phyloP scores from a whole-genome alignment of 208 protist genomes.

The Acanthamoeba triangularis region DNA sequence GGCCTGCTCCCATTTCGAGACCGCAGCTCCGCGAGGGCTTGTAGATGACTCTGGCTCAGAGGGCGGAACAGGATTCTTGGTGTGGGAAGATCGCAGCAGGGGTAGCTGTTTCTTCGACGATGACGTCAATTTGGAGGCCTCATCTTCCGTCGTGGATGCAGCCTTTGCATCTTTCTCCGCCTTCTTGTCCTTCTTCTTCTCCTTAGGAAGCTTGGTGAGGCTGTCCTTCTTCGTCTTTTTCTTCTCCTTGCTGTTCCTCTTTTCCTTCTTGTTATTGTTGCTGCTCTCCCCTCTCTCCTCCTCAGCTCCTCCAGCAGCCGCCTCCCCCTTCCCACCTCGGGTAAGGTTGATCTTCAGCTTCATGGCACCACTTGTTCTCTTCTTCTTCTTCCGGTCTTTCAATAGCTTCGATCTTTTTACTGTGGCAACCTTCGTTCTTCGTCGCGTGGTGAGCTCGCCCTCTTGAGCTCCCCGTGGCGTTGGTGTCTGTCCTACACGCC shows the following conservation, averaged over 20 bases:
- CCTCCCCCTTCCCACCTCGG: not conserved
- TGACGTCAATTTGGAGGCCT: not conserved
- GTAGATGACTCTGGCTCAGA: not conserved
- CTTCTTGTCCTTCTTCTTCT: not conserved
- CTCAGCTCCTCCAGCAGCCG: no score
- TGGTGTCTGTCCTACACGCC: no score
- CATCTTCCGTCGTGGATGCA: not conserved
- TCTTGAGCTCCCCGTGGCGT: no score
- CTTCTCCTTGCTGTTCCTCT: not conserved
- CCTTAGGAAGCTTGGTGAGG: not conserved
- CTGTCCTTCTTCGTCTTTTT: not conserved
- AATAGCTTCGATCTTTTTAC: not conserved
- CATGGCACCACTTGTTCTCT: not conserved
- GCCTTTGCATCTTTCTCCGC: not conserved
- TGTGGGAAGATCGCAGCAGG: not conserved
- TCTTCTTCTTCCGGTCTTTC: no score
- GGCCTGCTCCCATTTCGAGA: slow-evolving; percentile 21
- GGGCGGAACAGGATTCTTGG: not conserved
- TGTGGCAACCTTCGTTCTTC: no score
- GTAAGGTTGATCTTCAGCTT: not conserved
- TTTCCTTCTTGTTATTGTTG: not conserved
- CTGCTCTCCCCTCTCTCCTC: not conserved
- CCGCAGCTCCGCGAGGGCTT: not conserved
- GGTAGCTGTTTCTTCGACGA: not conserved
- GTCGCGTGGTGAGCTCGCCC: no score